Evolutionary conservation across 78 protist genomes (phyloP).

Genomic region (Guillardia theta): DNA sequence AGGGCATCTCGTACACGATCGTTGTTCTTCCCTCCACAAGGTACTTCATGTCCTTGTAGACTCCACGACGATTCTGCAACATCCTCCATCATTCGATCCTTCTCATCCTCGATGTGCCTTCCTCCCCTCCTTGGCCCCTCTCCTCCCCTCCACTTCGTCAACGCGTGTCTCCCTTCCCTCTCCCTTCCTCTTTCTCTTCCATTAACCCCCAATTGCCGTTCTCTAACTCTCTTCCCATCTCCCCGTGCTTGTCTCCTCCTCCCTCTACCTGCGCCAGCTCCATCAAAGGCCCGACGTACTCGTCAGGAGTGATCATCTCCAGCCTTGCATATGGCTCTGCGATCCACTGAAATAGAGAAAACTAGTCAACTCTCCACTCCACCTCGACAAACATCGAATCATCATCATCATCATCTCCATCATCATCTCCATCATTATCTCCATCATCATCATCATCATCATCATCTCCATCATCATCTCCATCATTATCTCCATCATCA

Average conservation of each 20-base stretch:
- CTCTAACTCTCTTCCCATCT: too few relatives aligned
- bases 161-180: too few relatives aligned
- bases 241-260: too few relatives aligned
- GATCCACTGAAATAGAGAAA: neutral
- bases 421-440: neutral
- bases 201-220: too few relatives aligned
- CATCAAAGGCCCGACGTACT: conserved; percentile 52
- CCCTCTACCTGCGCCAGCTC: too few relatives aligned
- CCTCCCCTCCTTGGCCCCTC: too few relatives aligned
- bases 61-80: conserved; percentile 50
- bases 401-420: neutral
- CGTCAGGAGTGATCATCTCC: conserved; percentile 50
- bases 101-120: too few relatives aligned
- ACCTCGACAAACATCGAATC: neutral
- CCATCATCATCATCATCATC: neutral
- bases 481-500: neutral
- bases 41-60: conserved; percentile 35
- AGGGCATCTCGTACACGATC: conserved; percentile 49
- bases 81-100: too few relatives aligned
- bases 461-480: neutral
- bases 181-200: too few relatives aligned
- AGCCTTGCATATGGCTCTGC: conserved; percentile 42
- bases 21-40: conserved; percentile 1
- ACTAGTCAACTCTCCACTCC: neutral
- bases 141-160: too few relatives aligned